Evolutionary conservation across 106 monocot species (phyloP), one percentile per base, ranked within the genome.

Genomic region (Allium sativum): DNA sequence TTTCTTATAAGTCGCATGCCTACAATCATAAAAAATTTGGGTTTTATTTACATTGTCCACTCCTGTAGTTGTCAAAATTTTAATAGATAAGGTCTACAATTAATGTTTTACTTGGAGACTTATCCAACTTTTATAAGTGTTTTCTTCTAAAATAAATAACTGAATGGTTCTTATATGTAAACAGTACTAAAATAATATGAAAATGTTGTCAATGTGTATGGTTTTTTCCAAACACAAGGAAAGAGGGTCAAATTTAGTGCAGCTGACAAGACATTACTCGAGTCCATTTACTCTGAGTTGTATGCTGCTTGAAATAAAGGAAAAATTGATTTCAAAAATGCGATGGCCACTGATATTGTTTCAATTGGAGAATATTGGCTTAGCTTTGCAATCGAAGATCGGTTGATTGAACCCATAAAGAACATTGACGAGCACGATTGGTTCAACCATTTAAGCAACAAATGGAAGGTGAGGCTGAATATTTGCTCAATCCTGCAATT

Each of bases 381-480:
- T 12, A 70, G 71, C 60, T 61, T 41, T 72, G 96, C 91, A 3
- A 76, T 98, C 66, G 51, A 45, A 43, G 77, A 59, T 43, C 74
- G 82, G 65, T 78, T 98, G 56, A 76, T 98, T 45, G 96, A 91
- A 45, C 87, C 91, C 48, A 74, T 98, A 65, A 63, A 75, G 58
- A 53, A 78, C 51, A 69, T 53, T 55, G 76, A 91, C 68, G 84
- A 74, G 16, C 82, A 91, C 54, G 79, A 80, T 14, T 98, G 96
- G 96, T 91, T 80, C 58, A 76, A 69, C 56, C 46, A 52, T 67
- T 77, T 91, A 57, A 76, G 78, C 53, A 47, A 78, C 60, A 84
- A 71, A 70, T 98, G 96, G 96, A 98, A 91, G 96, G 96, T 98
- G 74, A 78, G 78, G n/a, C n/a, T n/a, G n/a, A n/a, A n/a, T n/a